Percentiles rank a stretch among this genome's conserved stretches.
Evolutionary conservation across 2,329 filamentous ascomycete species (phyloP).

Genomic region (Colletotrichum costaricense): DNA sequence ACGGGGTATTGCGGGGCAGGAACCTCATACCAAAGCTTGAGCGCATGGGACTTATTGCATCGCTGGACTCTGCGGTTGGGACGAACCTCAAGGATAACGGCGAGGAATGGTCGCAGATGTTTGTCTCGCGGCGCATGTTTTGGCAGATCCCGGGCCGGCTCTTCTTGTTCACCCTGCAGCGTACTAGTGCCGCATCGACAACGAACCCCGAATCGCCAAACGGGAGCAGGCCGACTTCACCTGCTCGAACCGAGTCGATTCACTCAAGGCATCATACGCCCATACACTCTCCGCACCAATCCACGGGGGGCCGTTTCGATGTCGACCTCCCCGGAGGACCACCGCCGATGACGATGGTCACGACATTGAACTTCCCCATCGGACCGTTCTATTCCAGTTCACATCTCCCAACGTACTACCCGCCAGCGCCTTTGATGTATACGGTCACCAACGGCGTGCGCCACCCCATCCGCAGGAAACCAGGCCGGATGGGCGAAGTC

Average conservation of each 20-base stretch:
- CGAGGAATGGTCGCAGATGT: conserved; percentile 82
- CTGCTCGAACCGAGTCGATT: conserved; percentile 49
- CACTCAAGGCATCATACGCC: conserved; percentile 40
- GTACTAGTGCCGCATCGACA: conserved; percentile 53
- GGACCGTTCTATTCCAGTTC: conserved; percentile 85
- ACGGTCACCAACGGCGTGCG: conserved; percentile 81
- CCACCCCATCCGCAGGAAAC: conserved; percentile 89
- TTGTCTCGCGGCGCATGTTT: conserved; percentile 82
- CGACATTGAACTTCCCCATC: conserved; percentile 53
- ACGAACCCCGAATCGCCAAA: conserved; percentile 60
- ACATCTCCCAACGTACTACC: conserved; percentile 91
- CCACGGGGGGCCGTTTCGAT: conserved; percentile 38
- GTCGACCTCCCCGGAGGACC: conserved; percentile 53
- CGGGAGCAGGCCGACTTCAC: conserved; percentile 66
- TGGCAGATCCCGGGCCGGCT: conserved; percentile 92
- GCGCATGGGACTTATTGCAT: conserved; percentile 87
- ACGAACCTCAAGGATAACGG: conserved; percentile 69
- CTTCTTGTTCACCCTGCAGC: conserved; percentile 87
- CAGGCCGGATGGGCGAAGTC: conserved; percentile 87
- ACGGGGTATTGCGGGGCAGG: conserved; percentile 87
- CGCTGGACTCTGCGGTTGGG: conserved; percentile 80
- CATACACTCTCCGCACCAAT: conserved; percentile 42
- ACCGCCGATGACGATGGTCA: conserved; percentile 47
- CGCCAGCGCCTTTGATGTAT: conserved; percentile 85
- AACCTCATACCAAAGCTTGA: conserved; percentile 92